Evolutionary conservation across 345 rosid genomes (phyloP), one percentile per base, ranked within the genome.

Genomic region (Erucastrum elatum): DNA sequence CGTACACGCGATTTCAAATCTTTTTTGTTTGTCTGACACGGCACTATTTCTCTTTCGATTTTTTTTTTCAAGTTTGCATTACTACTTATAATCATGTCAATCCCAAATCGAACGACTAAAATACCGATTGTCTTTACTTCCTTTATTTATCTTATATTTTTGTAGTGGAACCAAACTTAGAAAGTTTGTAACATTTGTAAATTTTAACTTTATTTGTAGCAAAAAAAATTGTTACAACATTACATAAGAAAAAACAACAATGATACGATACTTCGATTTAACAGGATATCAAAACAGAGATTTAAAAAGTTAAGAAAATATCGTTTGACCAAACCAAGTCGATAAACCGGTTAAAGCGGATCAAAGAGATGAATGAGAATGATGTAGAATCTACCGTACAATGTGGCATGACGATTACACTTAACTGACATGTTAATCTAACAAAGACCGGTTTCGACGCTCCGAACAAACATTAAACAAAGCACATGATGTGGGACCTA

Each of bases 401-500:
- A 83, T 49, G 85, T 81, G 59, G 63, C 39, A 30, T n/a, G 17
- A 9, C 72, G 65, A 56, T 69, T 49, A 44, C 73, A 80, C 79
- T 83, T 78, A 75, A 72, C 72, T 58, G 78, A 71, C 27, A 0
- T 41, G 81, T 78, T 59, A 85, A 77, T 53, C 53, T 71, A 64
- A 46, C 67, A 31, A 53, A 49, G 30, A 70, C 41, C 55, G 67
- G 6, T 79, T 73, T 66, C 35, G 64, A 71, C 51, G 69, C 25
- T 41, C 68, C 29, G 8, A 44, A 46, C 13, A 16, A 34, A 53
- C 17, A 55, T 6, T 29, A 71, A 53, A 68, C 70, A 62, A 17
- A 46, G 4, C 34, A 58, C 60, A 30, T 16, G 1, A 39, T 3
- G 77, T 70, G 82, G 87, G 90, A 74, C 77, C 86, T 86, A 75